Base-by-base conservation (phyloP, 306 rosid genomes). In the Malus orientalis region DNA sequence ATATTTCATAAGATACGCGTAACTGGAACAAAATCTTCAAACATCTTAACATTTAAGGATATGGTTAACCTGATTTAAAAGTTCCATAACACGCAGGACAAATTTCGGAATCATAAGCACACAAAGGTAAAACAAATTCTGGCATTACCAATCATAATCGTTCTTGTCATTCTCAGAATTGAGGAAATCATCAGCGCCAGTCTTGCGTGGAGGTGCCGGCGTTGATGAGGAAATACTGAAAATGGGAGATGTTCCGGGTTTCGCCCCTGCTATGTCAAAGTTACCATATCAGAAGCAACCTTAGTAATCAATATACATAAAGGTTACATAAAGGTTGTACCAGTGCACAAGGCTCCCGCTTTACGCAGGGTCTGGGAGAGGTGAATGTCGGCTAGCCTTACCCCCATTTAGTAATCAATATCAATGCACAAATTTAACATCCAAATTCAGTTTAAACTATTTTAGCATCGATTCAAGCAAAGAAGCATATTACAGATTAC, bases 61-160 rank as follows among this genome's bases (percentile, higher is more conserved):
- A 19, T 30, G 30, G 4, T 12, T 2, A 57, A 27, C 76, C 76
- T 8, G 30, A 13, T 14, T 19, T 72, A 63, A 51, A 64, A 30
- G 22, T 62, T 73, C 58, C 54, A 15, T 4, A 59, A 11, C 5
- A 1, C 14, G 11, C 16, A 16, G 44, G 53, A 29, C 16, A 42
- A 2, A 29, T 47, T 45, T 69, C 78, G 64, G 63, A 75, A 75
- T 11, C 53, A 5, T 30, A 75, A 75, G 32, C 62, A 49, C 10
- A 14, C 33, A 20, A 53, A 51, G 27, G 62, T 30, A 16, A 71
- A 42, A 77, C 64, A 77, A 22, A 77, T 54, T 36, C 44, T 62
- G 33, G 29, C 82, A 67, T 83, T 91, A 93, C 98, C 98, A 93
- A 67, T 93, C 98, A 83, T 91, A 93, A 79, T 93, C 96, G 78